Conservation (phyloP, 108 stramenopile species). For the Pseudonitzschia pungens region DNA sequence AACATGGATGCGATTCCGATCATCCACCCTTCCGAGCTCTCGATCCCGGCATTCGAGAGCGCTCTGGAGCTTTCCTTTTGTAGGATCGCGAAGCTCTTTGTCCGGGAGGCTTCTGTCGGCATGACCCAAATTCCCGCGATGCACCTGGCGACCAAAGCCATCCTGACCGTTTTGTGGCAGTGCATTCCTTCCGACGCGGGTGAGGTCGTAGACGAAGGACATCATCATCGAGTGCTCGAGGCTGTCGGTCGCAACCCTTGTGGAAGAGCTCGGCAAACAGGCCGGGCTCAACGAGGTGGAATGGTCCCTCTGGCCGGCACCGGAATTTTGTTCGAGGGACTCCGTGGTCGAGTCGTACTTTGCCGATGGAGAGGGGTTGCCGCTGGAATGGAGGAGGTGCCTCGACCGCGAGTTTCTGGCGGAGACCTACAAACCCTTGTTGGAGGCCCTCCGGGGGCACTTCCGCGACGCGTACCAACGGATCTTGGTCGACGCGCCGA, state of each 20-base stretch:
- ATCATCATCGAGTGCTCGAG: slow-evolving; percentile 22
- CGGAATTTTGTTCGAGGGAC: slow-evolving; percentile 18
- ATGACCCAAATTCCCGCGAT: slow-evolving; percentile 12
- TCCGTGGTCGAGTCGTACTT: slow-evolving; percentile 36
- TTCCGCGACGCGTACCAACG: slow-evolving; percentile 33
- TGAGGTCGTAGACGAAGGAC: slow-evolving; percentile 12
- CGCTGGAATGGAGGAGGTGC: slow-evolving; percentile 27
- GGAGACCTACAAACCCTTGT: background rate
- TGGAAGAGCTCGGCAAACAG: slow-evolving; percentile 17
- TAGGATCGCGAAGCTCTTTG: slow-evolving; percentile 19
- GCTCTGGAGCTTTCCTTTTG: slow-evolving; percentile 23
- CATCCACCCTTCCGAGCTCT: slow-evolving; percentile 8
- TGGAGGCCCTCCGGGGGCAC: slow-evolving; percentile 16
- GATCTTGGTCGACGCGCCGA: slow-evolving; percentile 28
- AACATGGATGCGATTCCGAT: slow-evolving; percentile 8
- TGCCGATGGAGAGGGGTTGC: slow-evolving; percentile 20
- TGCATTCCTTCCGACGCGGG: background rate
- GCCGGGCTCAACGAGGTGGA: background rate
- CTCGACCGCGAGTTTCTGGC: slow-evolving; percentile 13
- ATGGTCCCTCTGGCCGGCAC: slow-evolving; percentile 36
- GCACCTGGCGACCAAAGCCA: slow-evolving; percentile 3
- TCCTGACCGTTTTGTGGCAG: slow-evolving; percentile 11
- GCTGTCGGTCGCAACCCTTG: slow-evolving; percentile 17
- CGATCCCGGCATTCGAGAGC: slow-evolving; percentile 8
- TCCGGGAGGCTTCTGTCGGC: slow-evolving; percentile 20